Percentiles rank a stretch among this genome's conserved stretches.
Evolutionary conservation across 192 early-diverging fungal genomes (phyloP).

Genomic region (Entomortierella chlamydospora): DNA sequence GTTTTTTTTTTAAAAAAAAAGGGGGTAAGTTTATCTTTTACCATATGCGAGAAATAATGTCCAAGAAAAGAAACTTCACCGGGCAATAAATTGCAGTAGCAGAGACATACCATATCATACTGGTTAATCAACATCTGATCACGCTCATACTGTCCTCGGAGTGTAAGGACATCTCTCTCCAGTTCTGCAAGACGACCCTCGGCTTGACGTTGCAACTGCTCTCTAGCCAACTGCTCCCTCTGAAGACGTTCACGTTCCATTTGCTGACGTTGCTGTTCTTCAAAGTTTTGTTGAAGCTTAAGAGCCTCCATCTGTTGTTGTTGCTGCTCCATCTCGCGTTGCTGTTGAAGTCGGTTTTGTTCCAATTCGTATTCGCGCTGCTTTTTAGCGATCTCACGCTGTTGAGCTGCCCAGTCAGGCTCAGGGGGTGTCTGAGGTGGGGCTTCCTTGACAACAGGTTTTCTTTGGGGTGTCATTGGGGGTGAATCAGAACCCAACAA

Average conservation of each 20-base stretch:
- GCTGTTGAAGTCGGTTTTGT: constrained; percentile 70
- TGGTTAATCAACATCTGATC: constrained; percentile 88
- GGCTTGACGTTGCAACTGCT: constrained; percentile 86
- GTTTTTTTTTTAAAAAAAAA: background rate
- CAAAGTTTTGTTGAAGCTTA: constrained; percentile 78
- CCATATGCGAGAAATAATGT: no score
- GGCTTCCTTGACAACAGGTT: constrained; percentile 43
- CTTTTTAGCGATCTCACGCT: constrained; percentile 73
- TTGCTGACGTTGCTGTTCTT: constrained; percentile 81
- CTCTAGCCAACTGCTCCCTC: constrained; percentile 78
- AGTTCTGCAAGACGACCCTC: constrained; percentile 83
- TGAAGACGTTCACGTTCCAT: constrained; percentile 78
- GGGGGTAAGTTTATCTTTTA: constrained; percentile 11
- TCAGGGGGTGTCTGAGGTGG: constrained; percentile 38
- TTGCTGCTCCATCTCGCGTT: constrained; percentile 67
- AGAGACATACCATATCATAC: constrained; percentile 77
- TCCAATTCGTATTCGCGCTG: constrained; percentile 69
- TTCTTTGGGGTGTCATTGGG: constrained; percentile 62
- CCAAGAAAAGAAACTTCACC: no score
- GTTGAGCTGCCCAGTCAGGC: constrained; percentile 68
- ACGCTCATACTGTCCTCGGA: constrained; percentile 81
- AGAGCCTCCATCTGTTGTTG: constrained; percentile 64
- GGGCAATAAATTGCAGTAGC: no score
- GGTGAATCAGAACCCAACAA: constrained; percentile 82
- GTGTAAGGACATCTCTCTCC: constrained; percentile 83